Evolutionary conservation across 345 rosid genomes (phyloP).

Genomic region (Barbarea vulgaris): DNA sequence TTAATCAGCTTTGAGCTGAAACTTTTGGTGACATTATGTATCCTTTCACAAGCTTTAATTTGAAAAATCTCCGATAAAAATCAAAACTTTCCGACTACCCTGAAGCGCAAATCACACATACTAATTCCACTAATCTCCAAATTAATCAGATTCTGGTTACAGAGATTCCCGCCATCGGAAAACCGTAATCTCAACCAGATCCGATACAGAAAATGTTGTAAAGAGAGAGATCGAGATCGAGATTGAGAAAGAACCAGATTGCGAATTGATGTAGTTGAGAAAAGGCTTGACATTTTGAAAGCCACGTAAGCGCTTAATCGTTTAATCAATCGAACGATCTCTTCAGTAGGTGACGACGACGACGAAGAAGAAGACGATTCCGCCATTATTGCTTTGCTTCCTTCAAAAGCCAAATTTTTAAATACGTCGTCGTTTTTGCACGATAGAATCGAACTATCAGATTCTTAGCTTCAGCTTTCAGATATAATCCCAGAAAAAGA

Average conservation of each 20-base stretch:
- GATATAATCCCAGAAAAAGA: background rate
- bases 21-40: no score
- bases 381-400: conserved; percentile 44
- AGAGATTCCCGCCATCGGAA: background rate
- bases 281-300: conserved; percentile 47
- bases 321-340: conserved; percentile 80
- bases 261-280: conserved; percentile 63
- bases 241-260: conserved; percentile 57
- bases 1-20: background rate
- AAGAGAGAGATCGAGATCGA: conserved; percentile 23
- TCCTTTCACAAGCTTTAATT: background rate
- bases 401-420: background rate
- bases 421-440: conserved; percentile 16
- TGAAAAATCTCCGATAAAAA: background rate
- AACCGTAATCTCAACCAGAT: conserved; percentile 38
- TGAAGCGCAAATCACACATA: background rate
- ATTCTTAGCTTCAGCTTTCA: conserved; percentile 38
- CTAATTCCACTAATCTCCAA: conserved; percentile 1
- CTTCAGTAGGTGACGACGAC: conserved; percentile 62
- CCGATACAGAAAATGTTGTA: conserved; percentile 23
- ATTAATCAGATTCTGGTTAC: background rate
- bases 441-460: conserved; percentile 7
- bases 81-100: background rate
- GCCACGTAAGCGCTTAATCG: conserved; percentile 86
- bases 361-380: conserved; percentile 50